Base-by-base conservation (phyloP, 1,139 yeast species). In the Saccharomyces hybrid region DNA sequence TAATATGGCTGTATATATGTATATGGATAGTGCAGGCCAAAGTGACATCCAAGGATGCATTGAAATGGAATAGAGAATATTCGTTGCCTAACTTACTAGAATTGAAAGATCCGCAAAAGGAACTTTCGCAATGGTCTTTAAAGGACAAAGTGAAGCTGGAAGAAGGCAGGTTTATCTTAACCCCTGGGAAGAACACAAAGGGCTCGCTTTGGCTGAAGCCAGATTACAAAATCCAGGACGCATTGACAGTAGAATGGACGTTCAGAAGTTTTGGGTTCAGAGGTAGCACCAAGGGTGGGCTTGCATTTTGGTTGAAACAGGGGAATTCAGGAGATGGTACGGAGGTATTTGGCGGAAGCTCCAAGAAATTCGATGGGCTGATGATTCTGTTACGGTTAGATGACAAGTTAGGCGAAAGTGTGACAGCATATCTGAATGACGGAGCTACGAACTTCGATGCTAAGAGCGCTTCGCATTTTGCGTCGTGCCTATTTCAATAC, bases 191-290 rank as follows among this genome's bases (percentile, higher is more conserved):
- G 7, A 61, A 65, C 2, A 55, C 72, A 7, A 56, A 58, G n/a
- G 86, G 85, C 5, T 68, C 80, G 0, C 54, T 84, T 2, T 82
- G 86, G 86, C 73, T 80, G 3, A 69, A 68, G 31, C 64, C 71
- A 1, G 65, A 50, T 27, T 61, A 67, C 51, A 49, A 57, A 12
- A 56, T 77, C 55, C 60, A 68, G 2, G 68, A 76, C 8, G 79
- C 80, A 46, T 84, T 86, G 78, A 81, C 89, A 28, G 42, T 54
- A 34, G 88, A 83, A 61, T 61, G 78, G n/a, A 76, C 82, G 1
- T 76, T 83, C 61, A 75, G 88, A 65, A 78, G 84, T 24, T 62
- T 78, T 3, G 86, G 86, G 9, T 61, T 66, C 2, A 56, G 56
- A 48, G 79, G 79, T 0, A 56, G 62, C 27, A 75, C 78, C 0